A percentile compares a stretch with the other conserved stretches of the same genome.
Evolutionary conservation across 495 filamentous ascomycete species (phyloP).

Genomic region (Podospora comata): DNA sequence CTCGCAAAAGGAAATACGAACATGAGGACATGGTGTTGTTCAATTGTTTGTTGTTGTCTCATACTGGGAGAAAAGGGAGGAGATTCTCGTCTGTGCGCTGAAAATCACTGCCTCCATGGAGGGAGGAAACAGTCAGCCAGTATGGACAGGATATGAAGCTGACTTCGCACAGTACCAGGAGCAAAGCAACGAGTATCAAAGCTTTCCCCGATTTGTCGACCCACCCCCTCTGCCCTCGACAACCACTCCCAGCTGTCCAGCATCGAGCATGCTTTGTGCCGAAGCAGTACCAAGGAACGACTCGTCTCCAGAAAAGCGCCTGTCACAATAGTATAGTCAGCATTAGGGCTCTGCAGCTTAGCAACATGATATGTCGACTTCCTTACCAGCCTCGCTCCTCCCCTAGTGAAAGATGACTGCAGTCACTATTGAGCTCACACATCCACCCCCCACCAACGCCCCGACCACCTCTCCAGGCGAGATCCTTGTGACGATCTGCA

Average conservation of each 20-base stretch:
- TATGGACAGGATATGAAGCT: background rate
- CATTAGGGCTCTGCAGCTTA: background rate
- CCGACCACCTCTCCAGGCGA: slow-evolving; percentile 58
- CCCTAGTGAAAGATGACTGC: slow-evolving; percentile 67
- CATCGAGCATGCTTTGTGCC: slow-evolving; percentile 26
- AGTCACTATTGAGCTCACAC: slow-evolving; percentile 76
- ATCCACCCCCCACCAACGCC: slow-evolving; percentile 81
- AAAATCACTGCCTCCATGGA: background rate
- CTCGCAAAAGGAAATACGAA: background rate
- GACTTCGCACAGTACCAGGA: slow-evolving; percentile 4
- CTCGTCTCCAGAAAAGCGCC: slow-evolving; percentile 76
- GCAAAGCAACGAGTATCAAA: slow-evolving; percentile 3
- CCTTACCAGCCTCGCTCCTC: slow-evolving; percentile 87
- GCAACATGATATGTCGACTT: background rate
- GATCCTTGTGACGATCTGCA: slow-evolving; percentile 32
- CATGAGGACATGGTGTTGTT: background rate
- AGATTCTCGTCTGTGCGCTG: slow-evolving; percentile 7
- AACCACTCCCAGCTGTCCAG: slow-evolving; percentile 36
- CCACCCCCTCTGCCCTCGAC: slow-evolving; percentile 25
- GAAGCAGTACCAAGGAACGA: slow-evolving; percentile 46
- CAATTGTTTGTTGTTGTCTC: background rate
- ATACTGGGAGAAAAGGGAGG: slow-evolving; percentile 11
- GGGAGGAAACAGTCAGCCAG: background rate
- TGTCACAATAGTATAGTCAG: slow-evolving; percentile 28
- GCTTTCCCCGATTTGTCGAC: slow-evolving; percentile 16